A percentile compares a stretch with the other conserved stretches of the same genome.
Conservation (phyloP, 2,329 filamentous ascomycete species). For the Talaromyces sp. region DNA sequence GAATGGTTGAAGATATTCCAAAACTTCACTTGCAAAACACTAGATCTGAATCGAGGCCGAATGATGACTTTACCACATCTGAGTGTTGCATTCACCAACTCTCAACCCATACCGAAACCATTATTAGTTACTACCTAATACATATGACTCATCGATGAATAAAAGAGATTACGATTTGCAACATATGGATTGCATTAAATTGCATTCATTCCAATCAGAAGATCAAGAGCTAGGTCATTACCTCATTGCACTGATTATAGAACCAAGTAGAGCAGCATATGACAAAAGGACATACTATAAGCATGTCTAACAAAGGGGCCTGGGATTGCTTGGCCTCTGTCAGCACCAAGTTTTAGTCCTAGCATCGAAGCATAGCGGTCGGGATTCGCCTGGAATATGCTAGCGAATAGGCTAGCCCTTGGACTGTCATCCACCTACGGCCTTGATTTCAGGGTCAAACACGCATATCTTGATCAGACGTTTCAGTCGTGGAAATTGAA, state of each 20-base stretch:
- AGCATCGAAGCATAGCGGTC: neutral
- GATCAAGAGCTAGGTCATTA: neutral
- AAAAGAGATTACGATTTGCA: conserved; percentile 4
- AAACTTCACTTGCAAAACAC: no score
- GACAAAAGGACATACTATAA: neutral
- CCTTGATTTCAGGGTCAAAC: neutral
- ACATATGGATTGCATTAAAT: neutral
- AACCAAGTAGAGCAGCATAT: neutral
- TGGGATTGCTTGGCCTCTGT: conserved; percentile 4
- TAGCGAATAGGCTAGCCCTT: neutral
- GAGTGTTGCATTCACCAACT: no score
- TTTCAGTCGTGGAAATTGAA: conserved; percentile 1
- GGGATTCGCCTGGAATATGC: neutral
- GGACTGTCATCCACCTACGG: conserved; percentile 1
- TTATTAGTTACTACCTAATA: no score
- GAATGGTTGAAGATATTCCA: no score
- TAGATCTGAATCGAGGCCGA: no score
- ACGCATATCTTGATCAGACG: conserved; percentile 11
- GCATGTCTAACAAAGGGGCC: conserved; percentile 6
- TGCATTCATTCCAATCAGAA: conserved; percentile 1
- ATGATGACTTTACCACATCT: no score
- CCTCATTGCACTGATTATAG: neutral
- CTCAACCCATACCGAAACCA: no score
- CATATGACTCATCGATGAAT: neutral
- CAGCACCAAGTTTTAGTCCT: neutral